Conservation (phyloP, 495 filamentous ascomycete species). For the Aspergillus cristatus region DNA sequence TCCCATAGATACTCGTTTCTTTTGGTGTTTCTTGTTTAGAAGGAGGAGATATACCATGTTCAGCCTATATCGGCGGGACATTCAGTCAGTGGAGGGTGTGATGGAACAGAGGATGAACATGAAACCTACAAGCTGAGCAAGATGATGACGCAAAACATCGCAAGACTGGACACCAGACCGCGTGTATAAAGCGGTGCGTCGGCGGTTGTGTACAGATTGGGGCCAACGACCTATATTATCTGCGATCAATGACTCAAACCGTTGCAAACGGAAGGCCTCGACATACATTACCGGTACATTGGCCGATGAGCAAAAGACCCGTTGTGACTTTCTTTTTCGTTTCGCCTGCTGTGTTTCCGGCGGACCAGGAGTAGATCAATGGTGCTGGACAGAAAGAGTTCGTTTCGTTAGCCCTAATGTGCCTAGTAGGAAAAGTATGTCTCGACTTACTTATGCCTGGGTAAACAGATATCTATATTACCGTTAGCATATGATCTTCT, state of each 20-base stretch:
- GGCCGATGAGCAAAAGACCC: constrained; percentile 47
- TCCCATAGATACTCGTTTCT: constrained; percentile 36
- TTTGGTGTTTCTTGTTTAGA: constrained; percentile 45
- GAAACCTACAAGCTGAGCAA: constrained; percentile 32
- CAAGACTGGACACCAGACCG: constrained; percentile 45
- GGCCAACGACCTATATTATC: constrained; percentile 41
- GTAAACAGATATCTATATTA: constrained; percentile 43
- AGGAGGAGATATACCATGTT: constrained; percentile 35
- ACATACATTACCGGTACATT: constrained; percentile 50
- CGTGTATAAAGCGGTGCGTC: constrained; percentile 46
- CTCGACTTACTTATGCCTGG: constrained; percentile 40
- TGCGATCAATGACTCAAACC: too few species aligned
- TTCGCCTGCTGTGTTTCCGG: constrained; percentile 54
- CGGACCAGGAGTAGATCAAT: constrained; percentile 54
- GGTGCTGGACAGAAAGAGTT: constrained; percentile 40
- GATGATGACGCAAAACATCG: constrained; percentile 45
- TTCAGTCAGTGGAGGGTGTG: not conserved
- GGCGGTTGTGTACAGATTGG: constrained; percentile 47
- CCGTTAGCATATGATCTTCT: constrained; percentile 1
- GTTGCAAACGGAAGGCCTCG: constrained; percentile 2
- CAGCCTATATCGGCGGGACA: constrained; percentile 22
- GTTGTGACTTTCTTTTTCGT: constrained; percentile 55
- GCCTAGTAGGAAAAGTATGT: too few species aligned
- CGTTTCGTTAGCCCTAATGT: too few species aligned
- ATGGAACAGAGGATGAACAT: too few species aligned